These are phyloP conservation scores for Allium sativum DNA, from an alignment of 106 monocot species.

Conservation along the genomic window DNA sequence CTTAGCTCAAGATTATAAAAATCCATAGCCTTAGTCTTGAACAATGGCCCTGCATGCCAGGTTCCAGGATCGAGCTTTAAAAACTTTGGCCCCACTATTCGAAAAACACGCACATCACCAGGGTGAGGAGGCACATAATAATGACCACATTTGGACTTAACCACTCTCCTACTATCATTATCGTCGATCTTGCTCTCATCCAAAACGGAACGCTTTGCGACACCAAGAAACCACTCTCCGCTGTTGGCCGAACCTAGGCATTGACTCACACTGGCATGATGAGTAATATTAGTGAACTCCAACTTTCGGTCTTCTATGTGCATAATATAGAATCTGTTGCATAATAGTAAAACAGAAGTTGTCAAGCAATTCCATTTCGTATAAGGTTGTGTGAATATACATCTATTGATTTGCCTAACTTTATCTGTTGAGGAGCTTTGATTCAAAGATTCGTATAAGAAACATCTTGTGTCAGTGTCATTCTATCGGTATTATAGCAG, in stretches of 20 bases:
- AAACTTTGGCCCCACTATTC: slow-evolving; percentile 63
- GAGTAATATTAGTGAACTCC: slow-evolving; percentile 62
- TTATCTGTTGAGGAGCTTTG: no score
- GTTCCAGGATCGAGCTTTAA: slow-evolving; percentile 79
- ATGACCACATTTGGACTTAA: slow-evolving; percentile 52
- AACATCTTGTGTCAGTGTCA: no score
- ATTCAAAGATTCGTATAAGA: no score
- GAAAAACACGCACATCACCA: slow-evolving; percentile 60
- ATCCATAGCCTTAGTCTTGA: slow-evolving; percentile 57
- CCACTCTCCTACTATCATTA: slow-evolving; percentile 6
- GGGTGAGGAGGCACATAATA: slow-evolving; percentile 63
- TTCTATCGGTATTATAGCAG: no score
- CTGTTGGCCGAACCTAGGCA: slow-evolving; percentile 84
- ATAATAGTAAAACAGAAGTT: not conserved
- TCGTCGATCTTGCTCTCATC: slow-evolving; percentile 13
- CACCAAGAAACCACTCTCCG: slow-evolving; percentile 79
- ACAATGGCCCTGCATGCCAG: slow-evolving; percentile 95
- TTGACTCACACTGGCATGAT: slow-evolving; percentile 96
- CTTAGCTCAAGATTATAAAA: slow-evolving; percentile 99
- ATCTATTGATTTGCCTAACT: no score
- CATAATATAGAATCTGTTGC: slow-evolving; percentile 79
- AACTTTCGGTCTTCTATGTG: slow-evolving; percentile 48
- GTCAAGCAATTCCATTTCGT: no score
- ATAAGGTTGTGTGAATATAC: not conserved
- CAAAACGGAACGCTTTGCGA: slow-evolving; percentile 67